Base-by-base conservation (phyloP, 225 moss, liverwort and hornwort species). In the Neckera pumila region DNA sequence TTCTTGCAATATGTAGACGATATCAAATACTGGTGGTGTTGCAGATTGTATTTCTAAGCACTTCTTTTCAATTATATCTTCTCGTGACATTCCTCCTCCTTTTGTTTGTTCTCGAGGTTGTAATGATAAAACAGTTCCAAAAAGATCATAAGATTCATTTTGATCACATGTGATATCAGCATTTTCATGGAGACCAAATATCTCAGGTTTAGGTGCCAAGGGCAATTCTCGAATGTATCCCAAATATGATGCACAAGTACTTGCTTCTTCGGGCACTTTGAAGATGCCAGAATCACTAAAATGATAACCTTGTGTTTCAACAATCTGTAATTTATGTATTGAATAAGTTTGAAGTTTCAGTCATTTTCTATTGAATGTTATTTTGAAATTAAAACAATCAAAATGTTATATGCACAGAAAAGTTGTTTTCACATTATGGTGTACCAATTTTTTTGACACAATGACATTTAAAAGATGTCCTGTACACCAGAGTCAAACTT, bases 81-180 rank as follows among this genome's bases (percentile, higher is more conserved):
- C 96, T 62, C 91, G 71, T 54, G 95, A 96, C 92, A 96, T 77
- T 54, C 95, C 96, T 28, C 89, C 83, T 56, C 92, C 90, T 76
- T 94, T 92, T 11, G 87, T 76, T 87, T 93, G 90, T 71, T 98
- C 96, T 47, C 95, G 85, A 69, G 98, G 98, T 88, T 98, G 98
- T 26, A 96, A 91, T 21, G 94, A 94, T 58, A 96, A 86, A 11
- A 98, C 88, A 6, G 95, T 96, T 36, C 89, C 61, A 80, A 96
- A 96, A 15, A 98, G 92, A 30, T 98, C 96, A 45, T 98, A 93
- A 0, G 96, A 93, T 62, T 98, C 98, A 43, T 98, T 98, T 90
- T 96, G 96, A 89, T 98, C 94, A 88, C 98, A 98, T 57, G 96
- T 98, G 33, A 98, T 98, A 84, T 98, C 95, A 31, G 96, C 98